Conservation (phyloP, 345 rosid species). For the Heritiera littoralis region DNA sequence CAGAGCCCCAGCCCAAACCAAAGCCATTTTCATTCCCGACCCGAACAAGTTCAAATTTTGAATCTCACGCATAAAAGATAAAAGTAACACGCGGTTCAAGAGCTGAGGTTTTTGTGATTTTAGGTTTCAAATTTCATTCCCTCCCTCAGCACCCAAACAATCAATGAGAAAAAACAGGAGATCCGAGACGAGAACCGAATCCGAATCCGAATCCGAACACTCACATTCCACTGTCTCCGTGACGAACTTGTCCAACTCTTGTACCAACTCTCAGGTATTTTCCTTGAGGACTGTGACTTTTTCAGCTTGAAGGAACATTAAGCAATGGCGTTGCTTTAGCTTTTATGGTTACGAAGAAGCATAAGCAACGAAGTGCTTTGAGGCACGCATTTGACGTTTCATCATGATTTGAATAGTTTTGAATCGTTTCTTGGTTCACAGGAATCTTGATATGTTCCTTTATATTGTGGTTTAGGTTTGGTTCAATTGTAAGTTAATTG, state of each 20-base stretch:
- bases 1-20: too few species aligned
- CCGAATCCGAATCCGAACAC: conserved; percentile 57
- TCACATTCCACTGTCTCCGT: conserved; percentile 74
- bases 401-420: neutral
- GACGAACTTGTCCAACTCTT: conserved; percentile 79
- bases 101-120: conserved; percentile 3
- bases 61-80: too few species aligned
- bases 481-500: conserved; percentile 45
- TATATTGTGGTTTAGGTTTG: conserved; percentile 56
- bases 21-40: too few species aligned
- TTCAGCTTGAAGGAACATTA: conserved; percentile 83
- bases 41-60: too few species aligned
- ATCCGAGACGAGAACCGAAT: conserved; percentile 44
- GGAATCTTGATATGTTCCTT: conserved; percentile 16
- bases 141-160: conserved; percentile 20
- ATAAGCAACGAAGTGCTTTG: conserved; percentile 33
- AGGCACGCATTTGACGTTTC: neutral
- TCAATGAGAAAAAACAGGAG: conserved; percentile 54
- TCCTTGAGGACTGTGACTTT: neutral
- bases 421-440: neutral
- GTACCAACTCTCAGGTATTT: conserved; percentile 77
- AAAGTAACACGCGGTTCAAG: too few species aligned
- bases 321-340: conserved; percentile 79
- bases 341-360: conserved; percentile 69
- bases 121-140: conserved; percentile 11